phyloP scores from a whole-genome alignment of 2,329 filamentous ascomycete species.

The Botryotinia calthae region DNA sequence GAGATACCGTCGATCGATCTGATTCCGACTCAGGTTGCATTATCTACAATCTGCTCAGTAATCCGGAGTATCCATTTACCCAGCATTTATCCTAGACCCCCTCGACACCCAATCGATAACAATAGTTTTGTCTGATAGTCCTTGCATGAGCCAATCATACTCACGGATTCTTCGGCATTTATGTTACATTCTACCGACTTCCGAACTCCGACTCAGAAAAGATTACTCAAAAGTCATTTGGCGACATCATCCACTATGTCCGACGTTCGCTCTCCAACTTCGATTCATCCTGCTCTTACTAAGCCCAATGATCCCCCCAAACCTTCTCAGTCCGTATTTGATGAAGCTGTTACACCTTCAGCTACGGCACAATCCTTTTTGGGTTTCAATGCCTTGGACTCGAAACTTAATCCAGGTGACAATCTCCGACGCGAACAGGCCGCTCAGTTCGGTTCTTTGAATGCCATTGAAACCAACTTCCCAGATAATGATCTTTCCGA shows the following conservation, averaged over 20 bases:
- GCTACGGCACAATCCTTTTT: slow-evolving; percentile 27
- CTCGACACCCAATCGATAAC: neutral
- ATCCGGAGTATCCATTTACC: neutral
- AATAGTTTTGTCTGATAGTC: neutral
- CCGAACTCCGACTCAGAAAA: neutral
- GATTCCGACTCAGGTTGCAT: neutral
- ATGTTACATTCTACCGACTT: neutral
- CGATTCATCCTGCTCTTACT: slow-evolving; percentile 52
- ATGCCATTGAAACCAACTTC: slow-evolving; percentile 31
- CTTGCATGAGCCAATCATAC: neutral
- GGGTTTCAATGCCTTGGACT: slow-evolving; percentile 34
- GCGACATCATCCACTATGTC: slow-evolving; percentile 40
- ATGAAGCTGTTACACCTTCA: slow-evolving; percentile 30
- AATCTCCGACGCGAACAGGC: slow-evolving; percentile 45
- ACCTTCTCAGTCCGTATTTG: slow-evolving; percentile 29
- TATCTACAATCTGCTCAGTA: neutral
- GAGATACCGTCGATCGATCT: neutral
- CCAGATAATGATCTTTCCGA: slow-evolving; percentile 34
- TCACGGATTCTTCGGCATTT: neutral
- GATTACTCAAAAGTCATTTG: neutral
- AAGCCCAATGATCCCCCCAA: slow-evolving; percentile 32
- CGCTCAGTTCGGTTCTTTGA: slow-evolving; percentile 44
- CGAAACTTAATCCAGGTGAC: slow-evolving; percentile 39
- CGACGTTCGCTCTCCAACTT: slow-evolving; percentile 46
- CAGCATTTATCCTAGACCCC: neutral